Evolutionary conservation across 495 filamentous ascomycete genomes (phyloP).

Genomic region (Pyronema omphalodes): DNA sequence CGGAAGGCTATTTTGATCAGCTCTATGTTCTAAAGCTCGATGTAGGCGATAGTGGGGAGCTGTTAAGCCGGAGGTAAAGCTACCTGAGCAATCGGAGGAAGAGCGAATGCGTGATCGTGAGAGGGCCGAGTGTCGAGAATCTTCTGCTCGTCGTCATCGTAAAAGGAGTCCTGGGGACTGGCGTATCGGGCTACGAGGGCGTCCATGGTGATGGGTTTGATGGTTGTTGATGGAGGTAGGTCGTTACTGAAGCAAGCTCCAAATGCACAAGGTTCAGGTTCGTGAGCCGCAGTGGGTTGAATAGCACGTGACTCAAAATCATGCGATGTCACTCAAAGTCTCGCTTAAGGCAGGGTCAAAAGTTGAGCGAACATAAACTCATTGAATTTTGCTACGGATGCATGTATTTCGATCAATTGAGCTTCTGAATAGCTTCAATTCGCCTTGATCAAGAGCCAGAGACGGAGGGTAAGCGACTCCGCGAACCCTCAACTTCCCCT

Average conservation of each 20-base stretch:
- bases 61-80: not conserved
- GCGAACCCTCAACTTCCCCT: too few relatives aligned
- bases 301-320: too few relatives aligned
- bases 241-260: not conserved
- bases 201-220: slow-evolving; percentile 47
- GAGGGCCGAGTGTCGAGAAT: slow-evolving; percentile 40
- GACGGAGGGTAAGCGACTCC: too few relatives aligned
- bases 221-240: slow-evolving; percentile 3
- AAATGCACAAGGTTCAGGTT: too few relatives aligned
- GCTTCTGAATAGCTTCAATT: too few relatives aligned
- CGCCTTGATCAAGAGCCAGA: too few relatives aligned
- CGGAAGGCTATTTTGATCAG: slow-evolving; percentile 26
- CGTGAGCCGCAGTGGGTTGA: too few relatives aligned
- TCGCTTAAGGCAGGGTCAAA: too few relatives aligned
- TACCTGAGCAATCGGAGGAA: slow-evolving; percentile 88
- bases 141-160: slow-evolving; percentile 41
- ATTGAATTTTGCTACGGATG: too few relatives aligned
- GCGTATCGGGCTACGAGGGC: slow-evolving; percentile 76
- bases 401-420: too few relatives aligned
- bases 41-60: not conserved
- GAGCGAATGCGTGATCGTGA: slow-evolving; percentile 72
- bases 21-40: not conserved
- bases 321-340: too few relatives aligned
- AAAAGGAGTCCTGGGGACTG: slow-evolving; percentile 41
- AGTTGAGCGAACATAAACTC: too few relatives aligned